A percentile compares a stretch with the other conserved stretches of the same genome.
Conservation (phyloP, 2,329 filamentous ascomycete genomes). For the Madurella mycetomatis region DNA sequence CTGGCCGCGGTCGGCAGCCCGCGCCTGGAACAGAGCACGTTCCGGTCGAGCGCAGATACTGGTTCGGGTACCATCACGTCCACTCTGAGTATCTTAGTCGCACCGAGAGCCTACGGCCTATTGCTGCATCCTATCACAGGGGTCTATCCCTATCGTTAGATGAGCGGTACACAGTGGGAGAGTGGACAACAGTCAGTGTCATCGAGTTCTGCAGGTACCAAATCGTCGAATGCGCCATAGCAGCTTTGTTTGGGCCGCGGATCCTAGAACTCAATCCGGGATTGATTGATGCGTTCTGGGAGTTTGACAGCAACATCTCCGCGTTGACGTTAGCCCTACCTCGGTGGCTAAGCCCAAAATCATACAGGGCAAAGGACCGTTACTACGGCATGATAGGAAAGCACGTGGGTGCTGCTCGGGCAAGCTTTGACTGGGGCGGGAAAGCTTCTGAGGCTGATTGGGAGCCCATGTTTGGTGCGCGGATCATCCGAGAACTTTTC, state of each 20-base stretch:
- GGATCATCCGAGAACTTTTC: constrained; percentile 9
- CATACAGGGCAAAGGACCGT: constrained; percentile 8
- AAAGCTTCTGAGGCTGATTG: constrained; percentile 12
- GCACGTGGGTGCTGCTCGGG: not conserved
- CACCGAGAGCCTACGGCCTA: constrained; percentile 10
- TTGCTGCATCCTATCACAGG: not conserved
- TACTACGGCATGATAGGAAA: constrained; percentile 1
- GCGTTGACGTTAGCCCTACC: constrained; percentile 8
- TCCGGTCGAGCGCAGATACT: constrained; percentile 17
- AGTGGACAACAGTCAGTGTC: constrained; percentile 15
- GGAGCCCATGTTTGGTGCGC: constrained; percentile 21
- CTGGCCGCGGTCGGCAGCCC: constrained; percentile 29
- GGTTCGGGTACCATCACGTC: constrained; percentile 15
- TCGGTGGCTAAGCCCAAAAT: constrained; percentile 8
- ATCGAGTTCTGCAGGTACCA: constrained; percentile 12
- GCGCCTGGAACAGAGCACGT: constrained; percentile 10
- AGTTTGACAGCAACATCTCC: constrained; percentile 13
- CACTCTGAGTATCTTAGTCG: constrained; percentile 17
- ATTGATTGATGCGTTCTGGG: constrained; percentile 19
- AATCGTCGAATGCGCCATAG: constrained; percentile 18
- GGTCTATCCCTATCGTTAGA: constrained; percentile 7
- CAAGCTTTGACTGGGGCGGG: constrained; percentile 14
- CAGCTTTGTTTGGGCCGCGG: constrained; percentile 11
- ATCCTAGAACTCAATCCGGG: constrained; percentile 16
- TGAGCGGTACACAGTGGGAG: not conserved